phyloP scores from a whole-genome alignment of 768 basidiomycete genomes.

The Cyathus striatus region DNA sequence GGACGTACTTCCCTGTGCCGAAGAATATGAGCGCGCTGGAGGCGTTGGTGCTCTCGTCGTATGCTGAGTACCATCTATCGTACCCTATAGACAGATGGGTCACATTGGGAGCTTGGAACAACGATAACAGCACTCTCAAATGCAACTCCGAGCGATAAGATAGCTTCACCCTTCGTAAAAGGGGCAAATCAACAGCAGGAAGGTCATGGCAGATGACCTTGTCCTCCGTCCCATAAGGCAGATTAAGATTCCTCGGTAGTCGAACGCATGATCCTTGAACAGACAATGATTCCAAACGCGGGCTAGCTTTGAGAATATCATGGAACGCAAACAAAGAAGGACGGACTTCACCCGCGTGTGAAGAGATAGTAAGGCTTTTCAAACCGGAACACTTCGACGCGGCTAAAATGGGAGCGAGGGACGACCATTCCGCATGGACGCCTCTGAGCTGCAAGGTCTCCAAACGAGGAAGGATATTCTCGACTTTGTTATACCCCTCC shows the following conservation, averaged over 20 bases:
- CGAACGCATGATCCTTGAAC: constrained; percentile 49
- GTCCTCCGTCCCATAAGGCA: constrained; percentile 19
- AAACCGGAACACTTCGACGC: constrained; percentile 13
- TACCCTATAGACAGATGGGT: constrained; percentile 38
- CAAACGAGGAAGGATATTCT: constrained; percentile 35
- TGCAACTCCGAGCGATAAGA: constrained; percentile 38
- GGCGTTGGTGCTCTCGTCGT: constrained; percentile 34
- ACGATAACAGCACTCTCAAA: constrained; percentile 31
- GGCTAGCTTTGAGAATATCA: constrained; percentile 33
- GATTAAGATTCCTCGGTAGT: too few relatives aligned
- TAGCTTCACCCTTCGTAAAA: constrained; percentile 32
- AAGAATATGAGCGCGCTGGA: constrained; percentile 30
- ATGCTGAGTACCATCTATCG: constrained; percentile 34
- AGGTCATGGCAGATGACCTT: constrained; percentile 12
- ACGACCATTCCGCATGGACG: constrained; percentile 51
- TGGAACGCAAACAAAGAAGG: constrained; percentile 41
- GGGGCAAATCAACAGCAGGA: constrained; percentile 27
- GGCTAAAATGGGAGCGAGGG: constrained; percentile 29
- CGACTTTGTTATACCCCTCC: constrained; percentile 7
- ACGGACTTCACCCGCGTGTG: constrained; percentile 49
- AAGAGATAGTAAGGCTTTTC: constrained; percentile 40
- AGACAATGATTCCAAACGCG: constrained; percentile 34
- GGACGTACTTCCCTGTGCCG: constrained; percentile 24
- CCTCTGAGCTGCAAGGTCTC: constrained; percentile 47
- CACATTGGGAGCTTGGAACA: constrained; percentile 35